Evolutionary conservation across 208 protist genomes (phyloP), one percentile per base, ranked within the genome.

Genomic region (Trypanosoma rangeli): DNA sequence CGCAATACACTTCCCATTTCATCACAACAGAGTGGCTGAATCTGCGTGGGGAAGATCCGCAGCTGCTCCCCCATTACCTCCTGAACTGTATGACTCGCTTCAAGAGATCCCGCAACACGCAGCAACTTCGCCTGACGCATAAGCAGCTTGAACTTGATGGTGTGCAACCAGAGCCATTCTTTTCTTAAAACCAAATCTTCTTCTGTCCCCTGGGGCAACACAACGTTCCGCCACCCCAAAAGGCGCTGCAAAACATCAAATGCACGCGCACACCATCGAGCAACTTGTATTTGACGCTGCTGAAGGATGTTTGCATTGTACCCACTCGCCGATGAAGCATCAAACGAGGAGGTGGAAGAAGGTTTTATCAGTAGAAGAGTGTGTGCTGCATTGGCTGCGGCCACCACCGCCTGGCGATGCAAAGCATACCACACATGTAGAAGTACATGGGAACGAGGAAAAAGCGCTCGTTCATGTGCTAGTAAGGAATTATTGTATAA

Each of bases 361-460:
- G 61, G 5, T 28, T 53, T 26, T 15, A 71, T 61, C 59, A 62
- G 16, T 26, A 71, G 29, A 37, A 77, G 49, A 31, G 72, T 60
- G n/a, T 77, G 72, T 18, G 72, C 72, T 2, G 57, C 46, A 37
- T 77, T 77, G 5, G 72, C 56, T 35, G 44, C 65, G 26, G 64
- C 72, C 16, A 68, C 64, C 1, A 77, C 33, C 24, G 59, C 58
- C 28, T 67, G 55, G 24, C 72, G 64, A 22, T 77, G 72, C 48
- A 77, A 29, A 10, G 52, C 37, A 48, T 77, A 71, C 72, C 72
- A 77, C 20, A 77, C 72, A 39, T 71, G 72, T 2, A 70, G 28
- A 22, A 77, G 50, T 33, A 28, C 56, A 68, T 71, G 72, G 9
- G 72, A 55, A n/a, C 35, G 13, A 20, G 65, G 65, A 68, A 77